Evolutionary conservation across 1,139 yeast species (phyloP), one percentile per base, ranked within the genome.

Genomic region (Zygosaccharomyces sapae): DNA sequence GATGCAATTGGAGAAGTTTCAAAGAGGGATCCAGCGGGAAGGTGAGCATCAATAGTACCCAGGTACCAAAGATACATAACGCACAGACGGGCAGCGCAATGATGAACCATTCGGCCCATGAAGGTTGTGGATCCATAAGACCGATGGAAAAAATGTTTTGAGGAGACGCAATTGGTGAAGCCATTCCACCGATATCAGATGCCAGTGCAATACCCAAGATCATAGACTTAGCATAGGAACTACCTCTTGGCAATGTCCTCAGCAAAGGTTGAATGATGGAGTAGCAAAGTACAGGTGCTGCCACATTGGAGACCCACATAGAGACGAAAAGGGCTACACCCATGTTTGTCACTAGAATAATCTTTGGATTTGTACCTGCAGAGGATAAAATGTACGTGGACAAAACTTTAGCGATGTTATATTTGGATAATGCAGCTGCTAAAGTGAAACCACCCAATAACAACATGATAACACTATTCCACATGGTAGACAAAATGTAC

Each of bases 291-390:
- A 90, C 97, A 0, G 97, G 97, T 0, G 97, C 92, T 1, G 97
- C 97, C 38, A 90, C 97, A 63, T 90, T 90, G 16, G 95, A 85
- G 43, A 90, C 92, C 95, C 96, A 90, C 89, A 92, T 90, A 9
- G 95, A 82, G 43, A 86, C 80, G 58, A 90, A 81, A 41, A 89
- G 73, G 0, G 96, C 88, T 43, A 90, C 92, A 42, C 77, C 71
- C 97, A 90, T 88, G 54, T 86, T 81, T 6, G 94, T 79, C 43
- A 89, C 69, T 40, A 89, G 71, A 20, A 90, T 84, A 44, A 79
- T 75, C 33, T 83, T 75, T 10, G 97, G 97, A 54, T 83, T 81
- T 3, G 94, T 85, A 10, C 97, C 96, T 1, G 95, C 95, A 44
- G 79, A 76, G 1, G 90, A 78, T 50, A 90, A 73, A 51, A 90